phyloP scores from a whole-genome alignment of 192 early-diverging fungal species.

The Diversispora eburnea region DNA sequence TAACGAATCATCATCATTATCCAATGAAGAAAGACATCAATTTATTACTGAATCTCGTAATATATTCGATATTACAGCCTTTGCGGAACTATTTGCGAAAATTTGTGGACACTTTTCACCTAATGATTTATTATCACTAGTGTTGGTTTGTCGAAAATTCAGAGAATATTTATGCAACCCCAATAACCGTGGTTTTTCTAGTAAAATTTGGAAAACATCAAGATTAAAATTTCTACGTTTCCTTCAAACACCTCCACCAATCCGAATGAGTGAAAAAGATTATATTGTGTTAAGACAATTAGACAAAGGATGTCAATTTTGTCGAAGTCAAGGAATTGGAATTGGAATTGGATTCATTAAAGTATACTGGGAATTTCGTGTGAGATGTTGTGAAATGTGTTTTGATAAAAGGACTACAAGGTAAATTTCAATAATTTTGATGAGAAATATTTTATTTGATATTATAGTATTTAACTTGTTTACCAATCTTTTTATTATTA shows the following conservation, averaged over 20 bases:
- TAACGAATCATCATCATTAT: neutral
- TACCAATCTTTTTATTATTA: no score
- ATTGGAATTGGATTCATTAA: neutral
- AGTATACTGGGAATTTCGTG: constrained; percentile 24
- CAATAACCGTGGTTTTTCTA: neutral
- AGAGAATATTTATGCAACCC: neutral
- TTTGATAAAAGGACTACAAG: neutral
- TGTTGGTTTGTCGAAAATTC: constrained; percentile 3
- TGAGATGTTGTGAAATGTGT: constrained; percentile 16
- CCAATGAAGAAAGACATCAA: neutral
- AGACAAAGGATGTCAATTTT: constrained; percentile 26
- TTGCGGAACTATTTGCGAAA: neutral
- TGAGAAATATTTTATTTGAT: neutral
- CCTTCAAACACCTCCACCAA: neutral
- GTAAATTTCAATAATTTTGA: neutral
- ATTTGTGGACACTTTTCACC: constrained; percentile 10
- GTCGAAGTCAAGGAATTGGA: neutral
- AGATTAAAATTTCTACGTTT: neutral
- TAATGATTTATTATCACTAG: constrained; percentile 8
- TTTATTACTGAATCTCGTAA: neutral
- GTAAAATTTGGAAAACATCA: constrained; percentile 10
- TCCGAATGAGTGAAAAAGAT: constrained; percentile 3
- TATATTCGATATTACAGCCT: neutral
- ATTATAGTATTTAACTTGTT: neutral
- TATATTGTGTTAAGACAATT: constrained; percentile 2